Conservation (phyloP, 1,284 basidiomycete species). For the Lentinus polychrous region DNA sequence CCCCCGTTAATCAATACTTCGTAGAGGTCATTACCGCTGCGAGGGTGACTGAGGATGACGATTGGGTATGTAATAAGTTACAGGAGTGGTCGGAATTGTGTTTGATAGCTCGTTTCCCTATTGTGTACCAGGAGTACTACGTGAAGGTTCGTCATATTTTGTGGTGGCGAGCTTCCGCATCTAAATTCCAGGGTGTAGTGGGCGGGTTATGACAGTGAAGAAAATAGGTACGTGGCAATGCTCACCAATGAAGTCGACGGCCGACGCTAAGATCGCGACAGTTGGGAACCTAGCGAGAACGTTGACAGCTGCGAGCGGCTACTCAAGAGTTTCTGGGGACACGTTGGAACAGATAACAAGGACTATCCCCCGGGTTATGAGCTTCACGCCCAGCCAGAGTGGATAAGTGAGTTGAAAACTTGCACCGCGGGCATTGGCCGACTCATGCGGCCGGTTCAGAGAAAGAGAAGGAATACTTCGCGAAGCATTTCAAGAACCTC, state of each 20-base stretch:
- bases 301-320: constrained; percentile 47
- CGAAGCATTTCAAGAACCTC: constrained; percentile 30
- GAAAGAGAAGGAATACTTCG: constrained; percentile 38
- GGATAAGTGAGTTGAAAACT: constrained; percentile 21
- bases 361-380: constrained; percentile 43
- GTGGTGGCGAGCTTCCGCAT: not conserved
- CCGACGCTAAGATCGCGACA: constrained; percentile 22
- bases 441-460: constrained; percentile 17
- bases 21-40: constrained; percentile 50
- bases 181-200: constrained; percentile 27
- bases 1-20: not conserved
- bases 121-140: constrained; percentile 40
- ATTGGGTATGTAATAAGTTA: constrained; percentile 27
- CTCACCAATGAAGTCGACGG: too few species aligned
- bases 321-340: constrained; percentile 53
- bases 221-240: constrained; percentile 43
- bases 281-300: constrained; percentile 62
- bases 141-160: constrained; percentile 41
- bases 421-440: not conserved
- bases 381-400: constrained; percentile 28
- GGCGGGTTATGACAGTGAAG: constrained; percentile 41
- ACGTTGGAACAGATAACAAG: constrained; percentile 48
- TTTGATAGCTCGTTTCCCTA: too few species aligned
- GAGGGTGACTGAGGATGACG: constrained; percentile 33
- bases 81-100: too few species aligned